Evolutionary conservation across 2,329 filamentous ascomycete genomes (phyloP), one percentile per base, ranked within the genome.

Genomic region (Orbilia blumenaviensis): DNA sequence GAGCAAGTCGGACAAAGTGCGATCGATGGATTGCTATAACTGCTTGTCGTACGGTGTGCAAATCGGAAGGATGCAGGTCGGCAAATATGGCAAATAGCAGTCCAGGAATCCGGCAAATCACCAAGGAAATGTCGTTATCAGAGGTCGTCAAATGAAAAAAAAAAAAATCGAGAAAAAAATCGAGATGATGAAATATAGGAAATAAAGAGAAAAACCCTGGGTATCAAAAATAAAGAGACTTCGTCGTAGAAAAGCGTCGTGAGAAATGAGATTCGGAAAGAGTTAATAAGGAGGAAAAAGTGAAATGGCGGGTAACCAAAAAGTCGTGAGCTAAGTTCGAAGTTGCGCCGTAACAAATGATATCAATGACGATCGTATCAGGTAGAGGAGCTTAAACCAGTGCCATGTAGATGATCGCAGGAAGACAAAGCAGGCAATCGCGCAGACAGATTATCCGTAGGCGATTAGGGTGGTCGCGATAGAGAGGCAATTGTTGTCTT

Each of bases 201-300:
- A n/a, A 58, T 64, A 14, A 64, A 66, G 9, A 32, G 16, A 52
- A 12, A 58, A 75, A 34, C 56, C 71, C 71, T 34, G 71, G 71
- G 71, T 75, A 75, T 75, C 71, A 75, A 67, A 44, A 74, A n/a
- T n/a, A n/a, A n/a, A n/a, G n/a, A 62, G 36, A 48, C 34, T 61
- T 46, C 23, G 61, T 34, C 14, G 41, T 61, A 46, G 69, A 61
- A 64, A 34, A 54, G 29, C 23, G 62, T 74, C 62, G 69, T 67
- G 46, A 62, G 42, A 23, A 48, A 46, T 36, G 27, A 41, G 27
- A 48, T 50, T n/a, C 36, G 36, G 34, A 16, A 16, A 25, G 32
- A 27, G 23, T 12, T 27, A 38, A 60, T n/a, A n/a, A n/a, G n/a
- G n/a, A n/a, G n/a, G n/a, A n/a, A 25, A 23, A 21, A 34, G 5